phyloP scores from a whole-genome alignment of 768 basidiomycete genomes.

The Melanogaster broomeanus region DNA sequence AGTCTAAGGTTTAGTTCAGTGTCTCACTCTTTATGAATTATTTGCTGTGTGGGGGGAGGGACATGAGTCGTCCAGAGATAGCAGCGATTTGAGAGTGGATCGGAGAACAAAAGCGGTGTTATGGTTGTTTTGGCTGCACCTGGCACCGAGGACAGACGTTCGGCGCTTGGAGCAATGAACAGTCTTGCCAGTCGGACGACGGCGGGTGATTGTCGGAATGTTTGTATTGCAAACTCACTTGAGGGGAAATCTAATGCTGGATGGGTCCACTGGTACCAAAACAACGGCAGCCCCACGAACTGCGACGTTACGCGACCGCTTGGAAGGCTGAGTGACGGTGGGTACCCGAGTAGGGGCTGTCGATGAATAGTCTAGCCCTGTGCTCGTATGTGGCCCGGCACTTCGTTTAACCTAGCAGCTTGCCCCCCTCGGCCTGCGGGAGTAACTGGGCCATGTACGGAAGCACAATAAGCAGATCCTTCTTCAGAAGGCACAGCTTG shows the following conservation, averaged over 20 bases:
- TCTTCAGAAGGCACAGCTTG: no score
- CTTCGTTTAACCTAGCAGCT: no score
- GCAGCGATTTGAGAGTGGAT: slow-evolving; percentile 12
- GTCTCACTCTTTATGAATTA: slow-evolving; percentile 7
- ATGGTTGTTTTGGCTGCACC: slow-evolving; percentile 7
- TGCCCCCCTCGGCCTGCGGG: no score
- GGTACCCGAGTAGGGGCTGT: neutral
- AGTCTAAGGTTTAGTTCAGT: no score
- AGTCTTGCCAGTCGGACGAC: neutral
- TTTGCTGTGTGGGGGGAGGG: slow-evolving; percentile 8
- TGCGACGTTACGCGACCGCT: neutral
- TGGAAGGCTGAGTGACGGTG: neutral
- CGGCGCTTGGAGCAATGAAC: neutral
- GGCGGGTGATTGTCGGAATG: neutral
- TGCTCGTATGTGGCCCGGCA: no score
- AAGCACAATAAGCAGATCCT: no score
- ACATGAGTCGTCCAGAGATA: slow-evolving; percentile 16
- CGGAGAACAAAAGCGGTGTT: slow-evolving; percentile 22
- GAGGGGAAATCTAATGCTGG: neutral
- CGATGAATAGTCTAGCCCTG: no score
- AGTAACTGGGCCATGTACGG: no score
- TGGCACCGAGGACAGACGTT: slow-evolving; percentile 20
- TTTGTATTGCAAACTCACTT: neutral
- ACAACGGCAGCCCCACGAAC: neutral
- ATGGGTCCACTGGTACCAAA: neutral